Evolutionary conservation across 345 rosid genomes (phyloP).

Genomic region (Angophora floribunda): DNA sequence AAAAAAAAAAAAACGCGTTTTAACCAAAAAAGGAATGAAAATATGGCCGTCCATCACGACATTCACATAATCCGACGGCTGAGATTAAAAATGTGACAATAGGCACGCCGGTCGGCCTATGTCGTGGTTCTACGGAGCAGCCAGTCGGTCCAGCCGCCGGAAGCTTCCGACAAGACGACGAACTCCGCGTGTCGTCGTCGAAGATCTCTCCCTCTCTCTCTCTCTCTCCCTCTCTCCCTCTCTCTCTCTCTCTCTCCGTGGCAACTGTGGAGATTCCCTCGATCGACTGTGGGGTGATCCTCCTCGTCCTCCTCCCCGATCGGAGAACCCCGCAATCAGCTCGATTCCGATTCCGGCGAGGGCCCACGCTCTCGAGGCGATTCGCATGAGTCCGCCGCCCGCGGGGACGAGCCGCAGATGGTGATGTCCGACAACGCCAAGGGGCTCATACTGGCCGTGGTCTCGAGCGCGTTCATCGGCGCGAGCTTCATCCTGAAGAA

Average conservation of each 20-base stretch:
- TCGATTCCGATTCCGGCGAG: neutral
- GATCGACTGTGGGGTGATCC: neutral
- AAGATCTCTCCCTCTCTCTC: neutral
- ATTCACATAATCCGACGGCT: neutral
- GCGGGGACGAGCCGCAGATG: neutral
- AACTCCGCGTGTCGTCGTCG: neutral
- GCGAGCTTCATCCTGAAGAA: slow-evolving; percentile 92
- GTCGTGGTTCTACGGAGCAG: neutral
- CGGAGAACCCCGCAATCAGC: neutral
- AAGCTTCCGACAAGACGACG: slow-evolving; percentile 28
- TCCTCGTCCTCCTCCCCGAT: neutral
- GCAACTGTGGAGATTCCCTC: neutral
- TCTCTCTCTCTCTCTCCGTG: neutral
- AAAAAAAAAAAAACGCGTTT: neutral
- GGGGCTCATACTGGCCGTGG: slow-evolving; percentile 67
- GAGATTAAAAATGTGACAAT: neutral
- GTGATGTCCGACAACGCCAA: slow-evolving; percentile 57
- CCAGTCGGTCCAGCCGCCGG: neutral
- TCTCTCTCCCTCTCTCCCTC: neutral
- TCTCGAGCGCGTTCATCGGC: slow-evolving; percentile 75
- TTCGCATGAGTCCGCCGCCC: neutral
- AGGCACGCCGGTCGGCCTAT: neutral
- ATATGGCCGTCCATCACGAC: neutral
- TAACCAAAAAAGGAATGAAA: neutral
- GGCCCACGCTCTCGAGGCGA: neutral